Conservation (phyloP, 2,329 filamentous ascomycete species). For the Penicillium glabrum region DNA sequence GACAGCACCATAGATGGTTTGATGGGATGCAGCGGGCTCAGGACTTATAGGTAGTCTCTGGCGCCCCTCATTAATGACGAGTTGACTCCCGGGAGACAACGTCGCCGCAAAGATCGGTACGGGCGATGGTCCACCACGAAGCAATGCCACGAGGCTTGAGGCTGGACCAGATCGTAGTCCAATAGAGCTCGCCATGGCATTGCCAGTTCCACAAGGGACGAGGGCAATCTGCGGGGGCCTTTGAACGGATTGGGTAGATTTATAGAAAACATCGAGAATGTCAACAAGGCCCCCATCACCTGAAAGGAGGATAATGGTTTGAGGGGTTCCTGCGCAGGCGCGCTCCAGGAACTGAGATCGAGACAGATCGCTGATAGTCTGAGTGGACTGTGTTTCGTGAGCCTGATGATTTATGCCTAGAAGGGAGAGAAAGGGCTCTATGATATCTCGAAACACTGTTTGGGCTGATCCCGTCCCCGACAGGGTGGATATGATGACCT, state of each 20-base stretch:
- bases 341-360: conserved; percentile 47
- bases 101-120: conserved; percentile 64
- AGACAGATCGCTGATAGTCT: conserved; percentile 66
- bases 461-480: conserved; percentile 63
- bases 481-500: conserved; percentile 66
- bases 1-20: conserved; percentile 66
- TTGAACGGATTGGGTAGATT: conserved; percentile 21
- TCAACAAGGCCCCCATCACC: conserved; percentile 88
- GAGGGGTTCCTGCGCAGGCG: conserved; percentile 49
- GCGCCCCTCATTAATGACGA: conserved; percentile 47
- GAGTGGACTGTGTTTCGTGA: conserved; percentile 62
- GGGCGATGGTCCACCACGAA: conserved; percentile 55
- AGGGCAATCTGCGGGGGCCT: conserved; percentile 58
- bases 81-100: conserved; percentile 59
- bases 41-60: conserved; percentile 33
- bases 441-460: conserved; percentile 55
- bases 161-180: conserved; percentile 29
- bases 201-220: conserved; percentile 54
- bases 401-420: conserved; percentile 55
- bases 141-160: conserved; percentile 57
- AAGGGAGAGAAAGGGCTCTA: conserved; percentile 57
- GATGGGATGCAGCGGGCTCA: conserved; percentile 29
- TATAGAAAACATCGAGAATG: conserved; percentile 66
- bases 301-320: conserved; percentile 74
- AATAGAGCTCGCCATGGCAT: conserved; percentile 45